These are phyloP conservation scores for Aegilops tauschii DNA, from an alignment of 176 grass and related monocot genomes.

Conservation along the genomic window DNA sequence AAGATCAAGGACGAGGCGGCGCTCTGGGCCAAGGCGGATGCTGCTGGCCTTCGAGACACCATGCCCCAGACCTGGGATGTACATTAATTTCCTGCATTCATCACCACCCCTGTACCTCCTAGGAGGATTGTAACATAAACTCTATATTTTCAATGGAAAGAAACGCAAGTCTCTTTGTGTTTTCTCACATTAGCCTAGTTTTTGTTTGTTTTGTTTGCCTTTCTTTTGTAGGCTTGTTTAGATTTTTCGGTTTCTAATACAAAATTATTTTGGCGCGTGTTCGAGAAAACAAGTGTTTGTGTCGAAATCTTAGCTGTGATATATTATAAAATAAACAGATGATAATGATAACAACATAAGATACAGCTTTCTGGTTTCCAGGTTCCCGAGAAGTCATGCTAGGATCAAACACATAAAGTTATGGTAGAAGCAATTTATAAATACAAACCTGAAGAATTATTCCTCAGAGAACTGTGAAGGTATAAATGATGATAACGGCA, in stretches of 20 bases:
- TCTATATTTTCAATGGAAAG: too few relatives aligned
- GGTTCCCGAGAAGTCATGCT: not conserved
- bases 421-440: constrained; percentile 7
- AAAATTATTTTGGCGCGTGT: not conserved
- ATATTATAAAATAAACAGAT: constrained; percentile 22
- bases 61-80: too few relatives aligned
- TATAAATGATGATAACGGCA: constrained; percentile 82
- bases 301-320: not conserved
- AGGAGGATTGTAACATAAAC: too few relatives aligned
- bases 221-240: not conserved
- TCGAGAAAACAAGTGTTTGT: not conserved
- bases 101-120: too few relatives aligned
- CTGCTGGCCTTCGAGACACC: too few relatives aligned
- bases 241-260: not conserved
- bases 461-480: constrained; percentile 80
- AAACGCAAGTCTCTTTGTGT: too few relatives aligned
- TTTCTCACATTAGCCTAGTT: not conserved
- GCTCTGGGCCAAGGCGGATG: too few relatives aligned
- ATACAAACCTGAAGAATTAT: constrained; percentile 89
- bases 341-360: constrained; percentile 8
- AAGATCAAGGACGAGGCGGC: too few relatives aligned
- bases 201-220: not conserved
- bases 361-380: constrained; percentile 8
- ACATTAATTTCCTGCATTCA: too few relatives aligned
- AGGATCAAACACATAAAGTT: constrained; percentile 17